Base-by-base conservation (phyloP, 2,329 filamentous ascomycete species). In the Fusarium pseudoanthophilum region DNA sequence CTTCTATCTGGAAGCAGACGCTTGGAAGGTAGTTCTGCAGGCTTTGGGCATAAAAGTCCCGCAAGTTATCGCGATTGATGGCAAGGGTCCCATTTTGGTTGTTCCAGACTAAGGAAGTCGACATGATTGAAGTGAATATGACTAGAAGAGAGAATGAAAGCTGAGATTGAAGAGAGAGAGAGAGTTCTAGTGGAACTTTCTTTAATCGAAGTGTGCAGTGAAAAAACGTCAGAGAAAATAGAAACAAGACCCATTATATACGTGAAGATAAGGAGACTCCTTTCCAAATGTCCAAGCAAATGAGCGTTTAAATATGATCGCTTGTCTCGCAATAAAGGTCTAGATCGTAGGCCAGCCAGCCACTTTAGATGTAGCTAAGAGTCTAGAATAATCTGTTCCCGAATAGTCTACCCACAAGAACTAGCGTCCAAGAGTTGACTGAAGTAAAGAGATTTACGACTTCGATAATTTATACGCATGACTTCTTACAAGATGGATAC, bases 221-320 rank as follows among this genome's bases (percentile, higher is more conserved):
- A 5, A 8, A 21, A 3, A 21, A 5, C 5, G 1, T 15, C 11
- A 5, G 14, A 28, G 2, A 2, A 28, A 5, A 46, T 3, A 5
- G 18, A 5, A 7, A 46, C 5, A 11, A 46, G 26, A 11, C 9
- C 9, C 0, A 7, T 48, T 48, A 11, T 28, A 28, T 48, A 48
- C 18, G 2, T 46, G 0, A 9, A 28, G 45, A 21, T 21, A 11
- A 48, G 45, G 5, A 21, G 21, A 2, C 18, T 21, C 3, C 3
- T 0, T 21, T 14, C 15, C 13, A 9, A 15, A 15, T 10, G 0
- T 15, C 4, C 1, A 46, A 20, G 11, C 18, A 15, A 21, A 28
- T 13, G 4, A 15, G 5, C 13, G 26, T 28, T 6, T 14, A 5
- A 28, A 28, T 11, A 28, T 21, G 20, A 18, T 4, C 26, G 13